Evolutionary conservation across 2,329 filamentous ascomycete species (phyloP).

Genomic region (Triangularia setosa): DNA sequence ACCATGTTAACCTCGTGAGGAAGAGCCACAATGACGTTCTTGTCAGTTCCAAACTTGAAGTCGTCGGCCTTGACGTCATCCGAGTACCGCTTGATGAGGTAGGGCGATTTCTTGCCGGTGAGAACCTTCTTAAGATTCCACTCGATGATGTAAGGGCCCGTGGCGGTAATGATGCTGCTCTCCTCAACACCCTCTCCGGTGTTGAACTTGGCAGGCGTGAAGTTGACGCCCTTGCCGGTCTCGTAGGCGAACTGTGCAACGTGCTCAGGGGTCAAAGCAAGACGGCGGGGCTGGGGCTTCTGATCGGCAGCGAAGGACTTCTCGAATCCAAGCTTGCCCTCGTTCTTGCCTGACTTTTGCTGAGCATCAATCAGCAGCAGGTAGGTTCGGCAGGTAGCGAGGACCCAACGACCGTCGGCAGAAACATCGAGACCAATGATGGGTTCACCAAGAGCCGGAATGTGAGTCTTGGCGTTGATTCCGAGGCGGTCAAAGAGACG

Average conservation of each 20-base stretch:
- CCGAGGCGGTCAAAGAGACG: slow-evolving; percentile 94
- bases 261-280: slow-evolving; percentile 84
- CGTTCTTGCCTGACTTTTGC: slow-evolving; percentile 91
- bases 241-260: slow-evolving; percentile 98
- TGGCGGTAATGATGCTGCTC: slow-evolving; percentile 94
- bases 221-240: slow-evolving; percentile 78
- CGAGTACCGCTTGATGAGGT: slow-evolving; percentile 92
- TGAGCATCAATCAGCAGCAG: slow-evolving; percentile 87
- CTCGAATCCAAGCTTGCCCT: slow-evolving; percentile 97
- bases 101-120: slow-evolving; percentile 75
- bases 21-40: slow-evolving; percentile 95
- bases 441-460: slow-evolving; percentile 89
- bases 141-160: slow-evolving; percentile 92
- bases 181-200: slow-evolving; percentile 75
- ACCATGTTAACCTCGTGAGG: slow-evolving; percentile 99
- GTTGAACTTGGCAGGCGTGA: slow-evolving; percentile 93
- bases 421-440: slow-evolving; percentile 95
- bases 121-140: slow-evolving; percentile 94
- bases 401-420: slow-evolving; percentile 91
- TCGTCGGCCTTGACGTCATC: slow-evolving; percentile 98
- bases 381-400: slow-evolving; percentile 92
- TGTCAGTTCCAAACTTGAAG: slow-evolving; percentile 95
- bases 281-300: slow-evolving; percentile 88
- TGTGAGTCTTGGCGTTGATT: slow-evolving; percentile 95
- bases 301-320: slow-evolving; percentile 86